Conservation (phyloP, 1,284 basidiomycete species). For the Chiua sp. region DNA sequence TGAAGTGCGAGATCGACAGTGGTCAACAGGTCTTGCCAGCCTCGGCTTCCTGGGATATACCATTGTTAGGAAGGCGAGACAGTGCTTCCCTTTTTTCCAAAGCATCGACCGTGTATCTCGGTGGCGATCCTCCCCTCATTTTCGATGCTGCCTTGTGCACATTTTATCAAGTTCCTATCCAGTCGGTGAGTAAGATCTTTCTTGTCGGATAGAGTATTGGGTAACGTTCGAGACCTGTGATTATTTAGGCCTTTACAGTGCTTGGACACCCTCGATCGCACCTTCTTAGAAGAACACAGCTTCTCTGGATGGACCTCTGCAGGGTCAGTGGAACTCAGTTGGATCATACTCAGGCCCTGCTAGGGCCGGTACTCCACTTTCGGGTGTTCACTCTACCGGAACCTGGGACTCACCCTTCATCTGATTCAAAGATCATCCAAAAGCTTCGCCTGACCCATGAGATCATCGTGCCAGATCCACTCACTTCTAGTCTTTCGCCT, state of each 20-base stretch:
- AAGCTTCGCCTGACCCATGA: not conserved
- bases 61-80: not conserved
- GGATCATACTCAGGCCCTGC: no score
- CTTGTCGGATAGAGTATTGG: no score
- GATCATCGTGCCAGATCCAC: not conserved
- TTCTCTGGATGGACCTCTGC: not conserved
- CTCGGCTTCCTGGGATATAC: not conserved
- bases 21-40: not conserved
- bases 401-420: not conserved
- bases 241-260: not conserved
- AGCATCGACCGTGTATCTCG: not conserved
- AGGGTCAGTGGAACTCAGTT: no score
- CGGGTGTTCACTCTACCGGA: not conserved
- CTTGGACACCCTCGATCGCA: not conserved
- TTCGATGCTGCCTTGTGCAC: not conserved
- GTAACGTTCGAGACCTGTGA: no score
- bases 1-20: not conserved
- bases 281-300: not conserved
- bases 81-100: not conserved
- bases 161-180: not conserved
- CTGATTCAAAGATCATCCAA: not conserved
- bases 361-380: no score
- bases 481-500: not conserved
- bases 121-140: not conserved
- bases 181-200: not conserved